Percentiles rank a stretch among this genome's conserved stretches.
These are phyloP conservation scores for Artemisia tridentata DNA, from an alignment of 129 eudicot species.

Conservation along the genomic window DNA sequence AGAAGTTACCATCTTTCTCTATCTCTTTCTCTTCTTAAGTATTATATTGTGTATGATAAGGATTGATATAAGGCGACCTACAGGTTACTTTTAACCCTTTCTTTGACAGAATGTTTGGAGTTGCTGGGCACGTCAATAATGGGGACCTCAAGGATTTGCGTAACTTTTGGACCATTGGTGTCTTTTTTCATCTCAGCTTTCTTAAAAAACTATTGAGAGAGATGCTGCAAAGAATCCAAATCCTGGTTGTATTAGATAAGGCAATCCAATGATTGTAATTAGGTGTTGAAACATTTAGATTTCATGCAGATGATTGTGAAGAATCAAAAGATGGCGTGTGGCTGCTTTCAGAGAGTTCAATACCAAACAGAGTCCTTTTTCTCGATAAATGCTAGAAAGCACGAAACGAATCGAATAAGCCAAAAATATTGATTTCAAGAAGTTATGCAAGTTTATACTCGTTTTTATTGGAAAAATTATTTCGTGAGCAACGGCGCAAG, in stretches of 20 bases:
- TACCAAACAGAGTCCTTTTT: conserved; percentile 62
- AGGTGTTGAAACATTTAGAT: conserved; percentile 16
- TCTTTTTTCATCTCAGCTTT: conserved; percentile 34
- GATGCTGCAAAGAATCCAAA: conserved; percentile 58
- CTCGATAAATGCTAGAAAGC: conserved; percentile 18
- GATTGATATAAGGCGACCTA: no score
- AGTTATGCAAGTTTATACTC: no score
- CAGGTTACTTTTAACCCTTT: conserved; percentile 25
- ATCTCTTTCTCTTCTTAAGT: no score
- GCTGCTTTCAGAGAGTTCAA: conserved; percentile 56
- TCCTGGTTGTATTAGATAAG: conserved; percentile 23
- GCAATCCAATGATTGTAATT: conserved; percentile 22
- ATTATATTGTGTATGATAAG: no score
- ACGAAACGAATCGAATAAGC: no score
- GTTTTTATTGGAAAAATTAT: no score
- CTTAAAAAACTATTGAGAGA: conserved; percentile 56
- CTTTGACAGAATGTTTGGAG: conserved; percentile 21
- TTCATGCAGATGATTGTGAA: conserved; percentile 23
- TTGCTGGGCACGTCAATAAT: conserved; percentile 22
- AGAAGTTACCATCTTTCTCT: no score
- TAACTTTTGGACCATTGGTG: neutral
- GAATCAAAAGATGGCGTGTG: conserved; percentile 28
- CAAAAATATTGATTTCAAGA: no score
- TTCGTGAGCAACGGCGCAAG: no score
- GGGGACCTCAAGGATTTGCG: conserved; percentile 39